Evolutionary conservation across 1,284 basidiomycete genomes (phyloP), one percentile per base, ranked within the genome.

Genomic region (Pseudozyma sp.): DNA sequence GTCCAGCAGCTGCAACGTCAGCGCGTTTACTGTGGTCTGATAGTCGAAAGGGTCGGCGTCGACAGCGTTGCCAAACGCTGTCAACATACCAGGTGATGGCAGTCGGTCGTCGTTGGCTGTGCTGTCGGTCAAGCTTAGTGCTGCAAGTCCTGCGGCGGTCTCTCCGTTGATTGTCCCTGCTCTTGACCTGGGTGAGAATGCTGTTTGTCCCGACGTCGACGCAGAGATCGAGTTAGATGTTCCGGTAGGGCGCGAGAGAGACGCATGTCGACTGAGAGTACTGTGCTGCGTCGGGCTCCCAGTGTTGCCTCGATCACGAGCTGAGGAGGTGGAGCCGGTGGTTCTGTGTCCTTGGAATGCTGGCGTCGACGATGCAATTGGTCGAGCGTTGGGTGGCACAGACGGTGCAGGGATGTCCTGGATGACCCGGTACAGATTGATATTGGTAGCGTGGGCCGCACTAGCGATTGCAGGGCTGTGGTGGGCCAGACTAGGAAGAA

Each of bases 401-500:
- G 89, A 83, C 9, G 92, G 91, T 3, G 91, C 88, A 71, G 94
- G 93, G 1, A 96, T 88, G 35, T 89, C 89, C 84, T 96, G 93
- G 34, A 99, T 93, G 47, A 95, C 93, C 51, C 89, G 89, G 68
- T 91, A 90, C 14, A 99, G 90, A 16, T 91, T 89, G 77, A 92
- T 90, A 85, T 99, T 98, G 35, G 94, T 94, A 49, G 91, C 90
- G 50, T 90, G 89, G 0, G 97, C 97, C 4, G 93, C 92, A 0
- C 89, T 88, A 79, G 95, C 93, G 69, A 99, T 98, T 87, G 93
- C 92, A 0, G 91, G 88, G 55, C 92, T 92, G 78, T 95, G 93
- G 77, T 96, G 95, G 0, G 97, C 94, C 39, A 99, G 90, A 82
- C 95, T 97, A 1, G 95, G 94, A 14, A 99, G 89, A 65, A 99